Evolutionary conservation across 257 asterid genomes (phyloP).

Genomic region (Verbascum thapsus): DNA sequence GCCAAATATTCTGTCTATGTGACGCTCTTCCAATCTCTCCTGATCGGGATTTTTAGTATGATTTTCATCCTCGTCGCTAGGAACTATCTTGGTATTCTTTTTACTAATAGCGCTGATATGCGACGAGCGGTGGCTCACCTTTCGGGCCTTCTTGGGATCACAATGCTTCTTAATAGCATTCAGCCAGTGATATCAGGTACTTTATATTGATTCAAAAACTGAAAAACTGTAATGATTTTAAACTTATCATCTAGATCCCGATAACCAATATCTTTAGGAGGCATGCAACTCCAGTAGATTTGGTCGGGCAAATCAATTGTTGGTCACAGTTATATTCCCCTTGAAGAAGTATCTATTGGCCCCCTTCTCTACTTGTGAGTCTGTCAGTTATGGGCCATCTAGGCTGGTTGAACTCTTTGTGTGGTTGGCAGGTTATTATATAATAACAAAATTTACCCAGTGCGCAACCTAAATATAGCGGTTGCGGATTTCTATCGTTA

Average conservation of each 20-base stretch:
- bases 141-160: conserved; percentile 52
- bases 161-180: conserved; percentile 64
- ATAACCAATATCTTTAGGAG: too few species aligned
- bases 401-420: too few species aligned
- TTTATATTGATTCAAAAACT: neutral
- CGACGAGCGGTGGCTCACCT: conserved; percentile 52
- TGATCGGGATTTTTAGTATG: conserved; percentile 72
- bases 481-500: too few species aligned
- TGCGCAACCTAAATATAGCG: too few species aligned
- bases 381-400: too few species aligned
- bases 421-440: too few species aligned
- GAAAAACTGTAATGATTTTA: neutral
- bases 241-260: neutral
- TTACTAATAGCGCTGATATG: conserved; percentile 55
- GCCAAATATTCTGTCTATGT: conserved; percentile 59
- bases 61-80: conserved; percentile 47
- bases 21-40: conserved; percentile 53
- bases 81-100: conserved; percentile 52
- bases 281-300: too few species aligned
- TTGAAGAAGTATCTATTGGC: too few species aligned
- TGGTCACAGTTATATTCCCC: too few species aligned
- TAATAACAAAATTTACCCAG: too few species aligned
- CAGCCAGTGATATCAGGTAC: conserved; percentile 68
- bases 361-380: too few species aligned
- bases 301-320: too few species aligned